phyloP scores from a whole-genome alignment of 805 yeast species.

The Lachancea sp. region DNA sequence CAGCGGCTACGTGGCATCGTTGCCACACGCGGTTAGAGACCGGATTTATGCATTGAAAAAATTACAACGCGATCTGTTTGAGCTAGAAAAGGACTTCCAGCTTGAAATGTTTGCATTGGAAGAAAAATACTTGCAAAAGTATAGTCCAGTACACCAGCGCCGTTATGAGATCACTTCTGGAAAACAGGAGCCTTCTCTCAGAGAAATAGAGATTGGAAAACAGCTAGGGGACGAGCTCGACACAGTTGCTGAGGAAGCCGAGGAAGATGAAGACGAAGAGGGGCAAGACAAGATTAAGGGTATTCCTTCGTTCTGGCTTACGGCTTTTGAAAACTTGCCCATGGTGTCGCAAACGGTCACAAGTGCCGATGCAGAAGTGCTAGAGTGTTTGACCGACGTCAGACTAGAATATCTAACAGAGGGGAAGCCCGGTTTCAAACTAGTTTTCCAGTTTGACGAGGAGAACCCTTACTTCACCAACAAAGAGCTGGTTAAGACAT shows the following conservation, averaged over 20 bases:
- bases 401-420: constrained; percentile 67
- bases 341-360: constrained; percentile 78
- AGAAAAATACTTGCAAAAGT: constrained; percentile 64
- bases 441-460: constrained; percentile 70
- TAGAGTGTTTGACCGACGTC: constrained; percentile 61
- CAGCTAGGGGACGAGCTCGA: constrained; percentile 53
- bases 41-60: constrained; percentile 79
- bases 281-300: constrained; percentile 51
- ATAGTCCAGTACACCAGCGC: constrained; percentile 67
- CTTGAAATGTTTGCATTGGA: constrained; percentile 82
- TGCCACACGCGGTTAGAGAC: constrained; percentile 66
- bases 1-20: constrained; percentile 65
- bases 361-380: constrained; percentile 83
- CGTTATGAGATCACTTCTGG: constrained; percentile 74
- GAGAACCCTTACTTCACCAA: constrained; percentile 74
- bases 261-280: constrained; percentile 40
- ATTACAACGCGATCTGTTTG: constrained; percentile 71
- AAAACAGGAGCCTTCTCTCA: constrained; percentile 64
- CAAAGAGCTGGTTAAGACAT: constrained; percentile 68
- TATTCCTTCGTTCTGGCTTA: constrained; percentile 93
- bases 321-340: constrained; percentile 83
- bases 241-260: constrained; percentile 38
- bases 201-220: constrained; percentile 75
- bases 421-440: constrained; percentile 72
- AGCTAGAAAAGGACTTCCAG: constrained; percentile 86